Base-by-base conservation (phyloP, 352 stramenopile species). In the Phytophthora agathidicida region DNA sequence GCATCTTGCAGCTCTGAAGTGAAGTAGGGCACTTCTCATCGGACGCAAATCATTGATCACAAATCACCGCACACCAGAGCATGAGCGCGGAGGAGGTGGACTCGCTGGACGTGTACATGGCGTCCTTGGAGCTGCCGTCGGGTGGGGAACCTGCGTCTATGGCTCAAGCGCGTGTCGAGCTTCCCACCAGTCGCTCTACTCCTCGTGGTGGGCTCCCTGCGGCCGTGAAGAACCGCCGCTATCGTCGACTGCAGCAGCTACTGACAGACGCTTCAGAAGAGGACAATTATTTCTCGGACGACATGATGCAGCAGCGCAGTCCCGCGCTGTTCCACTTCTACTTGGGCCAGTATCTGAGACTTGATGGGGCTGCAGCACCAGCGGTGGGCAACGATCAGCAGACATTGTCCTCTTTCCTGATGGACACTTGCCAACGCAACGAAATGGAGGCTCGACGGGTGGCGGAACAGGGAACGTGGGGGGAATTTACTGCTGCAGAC, bases 321-420 rank as follows among this genome's bases (percentile, higher is more conserved):
- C 86, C 86, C 1, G 83, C 82, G 44, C 58, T 95, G n/a, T 95
- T 89, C 46, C 82, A 95, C 60, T 85, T 95, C 46, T 81, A 93
- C 48, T 53, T 95, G 19, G 86, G 86, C 0, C 83, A 91, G 43
- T 95, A 91, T 54, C 30, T 84, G 14, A 30, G 43, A 7, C 31
- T 61, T 26, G 32, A 60, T n/a, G 49, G 10, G n/a, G 14, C 7
- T 22, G 14, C 50, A 26, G 7, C 31, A 19, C 19, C 48, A 5
- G 17, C 22, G 32, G 16, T 14, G 6, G 23, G 39, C 37, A 47
- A 16, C 10, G 19, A 14, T 31, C 23, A 36, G 6, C 47, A 64
- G 38, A 67, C 65, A 43, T 64, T 94, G 20, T 92, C 83, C 20
- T 59, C 71, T 19, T 94, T 95, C 58, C 60, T 95, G 3, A 68